phyloP scores from a whole-genome alignment of 352 stramenopile species.

The Phytophthora ramorum region DNA sequence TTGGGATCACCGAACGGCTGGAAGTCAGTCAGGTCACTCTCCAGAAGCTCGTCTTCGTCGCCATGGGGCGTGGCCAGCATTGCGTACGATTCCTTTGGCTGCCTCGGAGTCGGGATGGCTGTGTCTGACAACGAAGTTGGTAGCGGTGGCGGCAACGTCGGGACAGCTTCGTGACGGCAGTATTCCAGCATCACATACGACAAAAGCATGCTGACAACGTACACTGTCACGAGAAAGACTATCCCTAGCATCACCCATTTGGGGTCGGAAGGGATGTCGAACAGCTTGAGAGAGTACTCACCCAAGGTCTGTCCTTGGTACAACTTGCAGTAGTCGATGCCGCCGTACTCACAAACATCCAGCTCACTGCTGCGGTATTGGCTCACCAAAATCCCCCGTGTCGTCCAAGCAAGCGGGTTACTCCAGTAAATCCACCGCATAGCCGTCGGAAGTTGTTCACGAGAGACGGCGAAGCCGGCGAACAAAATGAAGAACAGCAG shows the following conservation, averaged over 20 bases:
- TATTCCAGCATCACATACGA: constrained; percentile 53
- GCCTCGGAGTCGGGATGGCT: constrained; percentile 18
- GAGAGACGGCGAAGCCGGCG: constrained; percentile 51
- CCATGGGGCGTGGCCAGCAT: constrained; percentile 42
- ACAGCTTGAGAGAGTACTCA: constrained; percentile 44
- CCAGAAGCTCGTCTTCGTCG: constrained; percentile 32
- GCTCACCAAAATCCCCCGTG: constrained; percentile 48
- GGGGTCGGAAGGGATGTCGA: constrained; percentile 45
- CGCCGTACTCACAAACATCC: constrained; percentile 42
- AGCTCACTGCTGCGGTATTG: constrained; percentile 48
- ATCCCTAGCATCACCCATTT: constrained; percentile 50
- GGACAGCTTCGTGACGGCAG: constrained; percentile 29
- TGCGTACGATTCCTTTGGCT: constrained; percentile 40
- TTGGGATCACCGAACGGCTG: constrained; percentile 9
- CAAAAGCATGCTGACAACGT: constrained; percentile 38
- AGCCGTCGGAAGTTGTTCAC: constrained; percentile 41
- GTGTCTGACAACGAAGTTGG: constrained; percentile 19
- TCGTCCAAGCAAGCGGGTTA: constrained; percentile 60
- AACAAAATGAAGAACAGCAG: constrained; percentile 60
- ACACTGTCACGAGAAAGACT: constrained; percentile 37
- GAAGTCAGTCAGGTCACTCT: constrained; percentile 36
- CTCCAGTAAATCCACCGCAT: constrained; percentile 68
- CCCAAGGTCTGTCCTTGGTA: constrained; percentile 44
- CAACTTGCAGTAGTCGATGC: constrained; percentile 49
- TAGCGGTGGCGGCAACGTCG: constrained; percentile 5